phyloP scores from a whole-genome alignment of 768 basidiomycete species.

The Tricholoma hemisulphureum region DNA sequence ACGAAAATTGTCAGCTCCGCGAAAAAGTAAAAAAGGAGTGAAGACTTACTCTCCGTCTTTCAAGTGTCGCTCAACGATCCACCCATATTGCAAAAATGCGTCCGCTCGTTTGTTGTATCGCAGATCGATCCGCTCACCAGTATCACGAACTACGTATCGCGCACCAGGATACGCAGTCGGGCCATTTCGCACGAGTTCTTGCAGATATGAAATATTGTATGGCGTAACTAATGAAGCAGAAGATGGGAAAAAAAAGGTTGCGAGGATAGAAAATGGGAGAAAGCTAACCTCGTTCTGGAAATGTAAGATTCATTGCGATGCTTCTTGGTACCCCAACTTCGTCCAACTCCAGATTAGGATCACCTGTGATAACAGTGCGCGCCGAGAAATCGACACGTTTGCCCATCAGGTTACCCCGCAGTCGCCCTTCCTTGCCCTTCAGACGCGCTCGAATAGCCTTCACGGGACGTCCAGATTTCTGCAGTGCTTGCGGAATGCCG shows the following conservation, averaged over 20 bases:
- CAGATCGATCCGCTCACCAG: constrained; percentile 94
- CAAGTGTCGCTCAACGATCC: constrained; percentile 97
- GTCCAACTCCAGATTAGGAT: constrained; percentile 94
- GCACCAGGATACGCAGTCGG: constrained; percentile 95
- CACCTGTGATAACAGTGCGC: constrained; percentile 98
- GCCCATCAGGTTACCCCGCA: constrained; percentile 98
- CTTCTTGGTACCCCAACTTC: constrained; percentile 94
- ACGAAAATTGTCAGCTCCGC: constrained; percentile 4
- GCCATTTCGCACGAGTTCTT: constrained; percentile 93
- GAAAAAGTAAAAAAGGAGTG: constrained; percentile 1
- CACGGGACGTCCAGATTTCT: constrained; percentile 95
- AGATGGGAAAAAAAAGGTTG: too few relatives aligned
- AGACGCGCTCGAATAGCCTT: constrained; percentile 97
- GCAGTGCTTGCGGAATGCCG: constrained; percentile 94
- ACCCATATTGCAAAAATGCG: constrained; percentile 94
- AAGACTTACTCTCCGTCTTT: constrained; percentile 94
- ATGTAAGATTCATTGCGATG: constrained; percentile 98
- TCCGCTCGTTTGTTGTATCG: constrained; percentile 96
- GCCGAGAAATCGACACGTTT: constrained; percentile 99
- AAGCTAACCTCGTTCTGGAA: constrained; percentile 85
- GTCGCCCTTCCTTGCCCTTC: constrained; percentile 97
- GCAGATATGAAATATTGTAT: constrained; percentile 92
- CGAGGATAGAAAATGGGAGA: background rate
- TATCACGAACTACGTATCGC: constrained; percentile 94
- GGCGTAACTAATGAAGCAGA: constrained; percentile 70